These are phyloP conservation scores for Schoenoplectus tabernaemontani DNA, from an alignment of 202 grass and related monocot genomes.

Conservation along the genomic window DNA sequence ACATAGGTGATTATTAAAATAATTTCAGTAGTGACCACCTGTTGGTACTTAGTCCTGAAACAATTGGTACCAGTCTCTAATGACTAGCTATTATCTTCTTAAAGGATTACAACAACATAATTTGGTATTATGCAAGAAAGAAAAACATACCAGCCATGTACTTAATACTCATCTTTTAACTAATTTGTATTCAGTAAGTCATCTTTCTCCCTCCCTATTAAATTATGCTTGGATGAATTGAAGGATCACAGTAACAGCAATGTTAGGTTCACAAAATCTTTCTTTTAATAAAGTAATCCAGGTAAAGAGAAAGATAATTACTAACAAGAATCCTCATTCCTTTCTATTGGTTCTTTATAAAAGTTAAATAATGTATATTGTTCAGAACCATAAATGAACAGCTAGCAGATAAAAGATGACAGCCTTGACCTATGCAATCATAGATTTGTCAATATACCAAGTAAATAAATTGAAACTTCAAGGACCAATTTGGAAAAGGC, in stretches of 20 bases:
- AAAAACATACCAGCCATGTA: too few species aligned
- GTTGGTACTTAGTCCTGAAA: background rate
- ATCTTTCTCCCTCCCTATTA: too few species aligned
- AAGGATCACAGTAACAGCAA: too few species aligned
- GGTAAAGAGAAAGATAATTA: background rate
- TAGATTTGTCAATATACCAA: background rate
- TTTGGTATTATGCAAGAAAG: too few species aligned
- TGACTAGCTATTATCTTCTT: background rate
- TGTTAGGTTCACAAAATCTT: too few species aligned
- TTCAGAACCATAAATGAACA: background rate
- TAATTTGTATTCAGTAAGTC: too few species aligned
- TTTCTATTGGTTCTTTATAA: background rate
- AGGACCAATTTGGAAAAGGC: background rate
- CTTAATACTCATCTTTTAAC: too few species aligned
- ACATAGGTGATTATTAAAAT: background rate
- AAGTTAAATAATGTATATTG: background rate
- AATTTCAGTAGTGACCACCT: background rate
- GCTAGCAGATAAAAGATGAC: background rate
- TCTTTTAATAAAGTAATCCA: background rate
- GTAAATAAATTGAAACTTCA: background rate
- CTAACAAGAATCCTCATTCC: background rate
- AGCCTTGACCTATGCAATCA: background rate
- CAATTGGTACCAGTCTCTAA: background rate
- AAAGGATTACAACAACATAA: background rate
- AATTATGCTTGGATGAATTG: too few species aligned